phyloP scores from a whole-genome alignment of 2,329 filamentous ascomycete species.

The Verticillium longisporum region DNA sequence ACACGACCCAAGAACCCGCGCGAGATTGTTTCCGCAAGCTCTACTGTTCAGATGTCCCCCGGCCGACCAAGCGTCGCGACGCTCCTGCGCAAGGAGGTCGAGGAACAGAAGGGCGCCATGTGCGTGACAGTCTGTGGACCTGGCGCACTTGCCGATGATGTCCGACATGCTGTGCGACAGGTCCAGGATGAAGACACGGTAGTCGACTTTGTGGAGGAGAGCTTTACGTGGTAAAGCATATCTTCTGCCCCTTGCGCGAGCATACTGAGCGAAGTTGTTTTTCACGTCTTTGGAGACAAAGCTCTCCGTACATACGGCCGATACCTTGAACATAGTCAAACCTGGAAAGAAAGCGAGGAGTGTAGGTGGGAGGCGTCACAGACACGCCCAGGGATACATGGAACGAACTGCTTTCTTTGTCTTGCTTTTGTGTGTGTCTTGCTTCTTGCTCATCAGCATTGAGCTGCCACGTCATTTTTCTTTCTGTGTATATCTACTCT shows the following conservation, averaged over 20 bases:
- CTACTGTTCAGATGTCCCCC: slow-evolving; percentile 85
- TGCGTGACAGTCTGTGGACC: slow-evolving; percentile 76
- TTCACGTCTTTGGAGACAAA: not conserved
- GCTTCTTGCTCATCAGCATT: not conserved
- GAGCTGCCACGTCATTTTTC: not conserved
- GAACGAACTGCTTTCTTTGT: not conserved
- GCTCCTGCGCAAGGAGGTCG: slow-evolving; percentile 74
- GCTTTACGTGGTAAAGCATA: slow-evolving; percentile 55
- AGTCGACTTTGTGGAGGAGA: slow-evolving; percentile 72
- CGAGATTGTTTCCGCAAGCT: slow-evolving; percentile 69
- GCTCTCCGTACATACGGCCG: not conserved
- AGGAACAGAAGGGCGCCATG: slow-evolving; percentile 80
- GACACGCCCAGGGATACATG: not conserved
- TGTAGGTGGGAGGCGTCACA: not conserved
- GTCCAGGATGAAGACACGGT: slow-evolving; percentile 54
- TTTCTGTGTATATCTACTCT: not conserved
- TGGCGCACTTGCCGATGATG: slow-evolving; percentile 68
- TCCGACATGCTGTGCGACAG: slow-evolving; percentile 59
- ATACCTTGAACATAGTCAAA: not conserved
- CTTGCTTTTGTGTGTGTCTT: not conserved
- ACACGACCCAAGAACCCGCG: slow-evolving; percentile 80
- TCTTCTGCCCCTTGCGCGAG: not conserved
- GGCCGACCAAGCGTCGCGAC: slow-evolving; percentile 78
- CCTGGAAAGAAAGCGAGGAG: not conserved
- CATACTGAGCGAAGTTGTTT: not conserved